Base-by-base conservation (phyloP, 2,329 filamentous ascomycete species). In the Stachybotrys chlorohalonatus region DNA sequence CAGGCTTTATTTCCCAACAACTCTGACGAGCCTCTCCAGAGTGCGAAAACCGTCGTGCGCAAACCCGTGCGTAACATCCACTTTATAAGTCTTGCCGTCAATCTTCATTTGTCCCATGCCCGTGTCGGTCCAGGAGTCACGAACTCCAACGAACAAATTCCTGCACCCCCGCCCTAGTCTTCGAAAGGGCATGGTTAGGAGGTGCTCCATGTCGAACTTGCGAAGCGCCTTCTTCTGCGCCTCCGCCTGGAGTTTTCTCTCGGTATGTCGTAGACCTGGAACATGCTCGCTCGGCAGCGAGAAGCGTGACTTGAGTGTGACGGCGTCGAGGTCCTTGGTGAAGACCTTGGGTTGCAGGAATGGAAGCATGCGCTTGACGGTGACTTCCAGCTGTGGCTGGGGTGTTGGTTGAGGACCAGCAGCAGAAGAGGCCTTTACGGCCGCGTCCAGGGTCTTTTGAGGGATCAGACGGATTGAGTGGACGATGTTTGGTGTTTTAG, bases 131-230 rank as follows among this genome's bases (percentile, higher is more conserved):
- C 83, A 74, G 1, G 79, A 75, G 51, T 79, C 72, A 55, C 70
- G 72, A 24, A 82, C 68, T 7, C 75, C 76, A 6, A 61, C 54
- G 58, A 78, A 79, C 53, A 80, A 63, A 7, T 64, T 66, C 24
- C 63, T 63, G 3, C 77, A 61, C 0, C 68, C 77, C 57, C 72
- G 70, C 16, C 68, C 69, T 1, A 75, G 65, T 59, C 80, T 75
- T 17, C 82, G 73, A 59, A 85, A 82, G 16, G 81, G 81, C 63
- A 76, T 73, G 9, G 79, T 83, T 70, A 85, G 69, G 45, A 83
- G 64, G 62, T 83, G 78, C 53, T 75, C 70, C 69, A 75, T 74
- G 66, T 83, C 76, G 58, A 81, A 79, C 64, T 81, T 73, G 54
- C 70, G 70, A 56, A 70, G 67, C 53, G 68, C 69, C 55, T 70